Conservation (phyloP, 192 early-diverging fungal genomes). For the Coemansia sp. region DNA sequence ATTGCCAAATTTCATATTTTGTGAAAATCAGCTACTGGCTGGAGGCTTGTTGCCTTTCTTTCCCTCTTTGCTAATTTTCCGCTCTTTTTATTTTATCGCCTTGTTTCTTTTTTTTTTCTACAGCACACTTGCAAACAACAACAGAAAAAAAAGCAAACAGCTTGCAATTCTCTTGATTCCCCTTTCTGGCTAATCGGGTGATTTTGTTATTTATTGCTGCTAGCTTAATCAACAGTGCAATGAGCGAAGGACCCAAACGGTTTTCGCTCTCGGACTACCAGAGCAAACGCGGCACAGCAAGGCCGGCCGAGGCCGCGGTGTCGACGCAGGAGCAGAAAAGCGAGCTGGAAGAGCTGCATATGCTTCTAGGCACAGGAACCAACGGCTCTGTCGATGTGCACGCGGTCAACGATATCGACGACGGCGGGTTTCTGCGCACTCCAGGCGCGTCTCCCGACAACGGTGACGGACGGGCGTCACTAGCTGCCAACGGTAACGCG, state of each 20-base stretch:
- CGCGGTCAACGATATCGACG: background rate
- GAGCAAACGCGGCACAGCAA: constrained; percentile 44
- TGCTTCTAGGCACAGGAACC: constrained; percentile 45
- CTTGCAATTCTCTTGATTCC: too few species aligned
- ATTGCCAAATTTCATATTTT: background rate
- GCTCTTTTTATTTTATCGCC: too few species aligned
- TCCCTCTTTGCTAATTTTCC: background rate
- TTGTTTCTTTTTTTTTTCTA: too few species aligned
- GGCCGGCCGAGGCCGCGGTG: constrained; percentile 22
- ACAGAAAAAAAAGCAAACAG: too few species aligned
- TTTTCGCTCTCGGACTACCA: constrained; percentile 55
- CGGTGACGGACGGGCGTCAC: background rate
- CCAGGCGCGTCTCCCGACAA: constrained; percentile 46
- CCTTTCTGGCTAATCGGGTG: too few species aligned
- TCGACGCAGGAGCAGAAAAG: constrained; percentile 30
- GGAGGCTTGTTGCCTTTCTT: background rate
- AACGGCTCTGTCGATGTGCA: background rate
- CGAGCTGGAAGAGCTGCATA: constrained; percentile 55
- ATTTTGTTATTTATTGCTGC: background rate
- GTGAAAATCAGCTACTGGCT: background rate
- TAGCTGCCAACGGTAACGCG: background rate
- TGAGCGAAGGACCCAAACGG: constrained; percentile 54
- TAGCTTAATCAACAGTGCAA: constrained; percentile 8
- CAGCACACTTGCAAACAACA: too few species aligned
- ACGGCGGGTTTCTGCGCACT: constrained; percentile 27